These are phyloP conservation scores for Cyclocybe cylindracea DNA, from an alignment of 768 basidiomycete genomes.

Conservation along the genomic window DNA sequence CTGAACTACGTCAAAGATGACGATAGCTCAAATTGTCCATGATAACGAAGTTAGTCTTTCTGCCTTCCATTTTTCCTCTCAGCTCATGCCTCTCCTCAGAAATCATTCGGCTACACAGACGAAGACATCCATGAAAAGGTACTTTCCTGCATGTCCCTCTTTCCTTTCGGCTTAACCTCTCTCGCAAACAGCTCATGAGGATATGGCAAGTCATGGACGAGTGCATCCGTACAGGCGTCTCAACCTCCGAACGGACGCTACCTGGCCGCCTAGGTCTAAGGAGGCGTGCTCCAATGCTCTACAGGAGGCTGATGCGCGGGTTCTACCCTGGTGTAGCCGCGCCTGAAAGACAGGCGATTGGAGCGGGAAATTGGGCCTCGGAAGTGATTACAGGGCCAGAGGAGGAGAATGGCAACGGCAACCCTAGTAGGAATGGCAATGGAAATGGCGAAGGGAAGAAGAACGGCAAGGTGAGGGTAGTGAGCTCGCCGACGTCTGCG, in stretches of 20 bases:
- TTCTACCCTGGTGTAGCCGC: constrained; percentile 51
- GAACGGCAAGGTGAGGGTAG: constrained; percentile 4
- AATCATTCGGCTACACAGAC: constrained; percentile 73
- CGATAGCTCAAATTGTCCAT: constrained; percentile 91
- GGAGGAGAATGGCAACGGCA: background rate
- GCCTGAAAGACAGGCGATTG: constrained; percentile 9
- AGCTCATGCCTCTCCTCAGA: constrained; percentile 22
- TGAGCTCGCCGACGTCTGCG: constrained; percentile 15
- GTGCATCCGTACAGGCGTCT: constrained; percentile 86
- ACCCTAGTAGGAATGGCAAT: background rate
- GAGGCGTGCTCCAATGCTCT: constrained; percentile 86
- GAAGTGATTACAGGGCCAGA: background rate
- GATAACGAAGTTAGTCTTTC: constrained; percentile 70
- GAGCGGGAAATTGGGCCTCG: constrained; percentile 2
- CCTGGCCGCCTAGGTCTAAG: constrained; percentile 84
- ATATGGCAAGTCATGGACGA: constrained; percentile 95
- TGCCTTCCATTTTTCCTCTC: background rate
- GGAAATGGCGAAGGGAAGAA: constrained; percentile 3
- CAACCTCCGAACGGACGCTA: constrained; percentile 73
- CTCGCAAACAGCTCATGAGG: constrained; percentile 48
- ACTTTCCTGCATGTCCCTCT: background rate
- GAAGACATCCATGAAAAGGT: constrained; percentile 78
- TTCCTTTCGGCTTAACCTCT: background rate
- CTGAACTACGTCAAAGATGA: constrained; percentile 55
- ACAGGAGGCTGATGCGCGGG: constrained; percentile 90